phyloP scores from a whole-genome alignment of 1,284 basidiomycete species.

The Pseudozyma hubeiensis region DNA sequence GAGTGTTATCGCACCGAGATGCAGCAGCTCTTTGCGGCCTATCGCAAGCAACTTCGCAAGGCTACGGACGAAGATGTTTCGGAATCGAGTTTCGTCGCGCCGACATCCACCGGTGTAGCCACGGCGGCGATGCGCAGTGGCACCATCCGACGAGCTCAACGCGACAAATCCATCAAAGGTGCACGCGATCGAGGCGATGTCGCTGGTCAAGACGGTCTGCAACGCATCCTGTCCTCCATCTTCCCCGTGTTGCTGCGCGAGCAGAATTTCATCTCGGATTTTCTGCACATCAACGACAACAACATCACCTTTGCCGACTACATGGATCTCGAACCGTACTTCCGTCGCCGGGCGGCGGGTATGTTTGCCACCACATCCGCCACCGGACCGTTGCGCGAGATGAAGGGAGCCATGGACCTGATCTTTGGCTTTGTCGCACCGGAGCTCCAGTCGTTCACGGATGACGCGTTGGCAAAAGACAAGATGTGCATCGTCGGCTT shows the following conservation, averaged over 20 bases:
- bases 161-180: conserved; percentile 30
- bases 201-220: conserved; percentile 75
- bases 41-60: conserved; percentile 42
- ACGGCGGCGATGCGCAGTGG: conserved; percentile 45
- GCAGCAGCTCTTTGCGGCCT: conserved; percentile 51
- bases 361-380: conserved; percentile 36
- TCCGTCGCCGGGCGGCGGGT: conserved; percentile 83
- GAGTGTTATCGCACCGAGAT: conserved; percentile 62
- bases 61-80: conserved; percentile 53
- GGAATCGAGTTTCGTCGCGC: conserved; percentile 43
- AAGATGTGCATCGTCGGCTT: conserved; percentile 86
- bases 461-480: conserved; percentile 81
- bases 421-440: conserved; percentile 91
- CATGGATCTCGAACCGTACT: conserved; percentile 92
- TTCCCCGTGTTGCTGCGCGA: conserved; percentile 82
- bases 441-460: conserved; percentile 87
- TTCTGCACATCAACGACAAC: conserved; percentile 86
- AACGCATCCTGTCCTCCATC: conserved; percentile 80
- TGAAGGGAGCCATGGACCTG: conserved; percentile 80
- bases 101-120: conserved; percentile 13
- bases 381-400: conserved; percentile 51
- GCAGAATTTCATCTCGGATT: conserved; percentile 88
- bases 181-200: conserved; percentile 28
- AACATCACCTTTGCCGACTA: conserved; percentile 92
- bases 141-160: conserved; percentile 42